Evolutionary conservation across 2,329 filamentous ascomycete genomes (phyloP), one percentile per base, ranked within the genome.

Genomic region (Aureobasidium pullulans): DNA sequence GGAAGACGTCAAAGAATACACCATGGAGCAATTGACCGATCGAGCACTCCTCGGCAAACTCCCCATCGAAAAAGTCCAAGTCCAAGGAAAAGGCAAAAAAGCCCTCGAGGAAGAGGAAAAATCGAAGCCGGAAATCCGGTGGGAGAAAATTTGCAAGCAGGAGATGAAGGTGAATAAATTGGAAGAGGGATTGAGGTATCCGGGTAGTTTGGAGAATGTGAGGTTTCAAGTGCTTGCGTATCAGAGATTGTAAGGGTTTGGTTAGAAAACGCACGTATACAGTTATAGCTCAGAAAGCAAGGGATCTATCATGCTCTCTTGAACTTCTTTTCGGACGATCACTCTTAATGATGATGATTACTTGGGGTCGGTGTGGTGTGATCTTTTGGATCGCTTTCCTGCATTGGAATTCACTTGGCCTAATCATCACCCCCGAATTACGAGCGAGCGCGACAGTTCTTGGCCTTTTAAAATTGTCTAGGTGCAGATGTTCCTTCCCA

Each of bases 131-230:
- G 19, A 10, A 7, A 29, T 13, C 10, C 37, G 23, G 9, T 59
- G 57, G 57, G 47, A 59, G 15, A 59, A 34, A 5, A 6, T 53
- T 9, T 40, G 47, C 9, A 4, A 31, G 6, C 39, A 59, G 16
- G 37, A 31, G 1, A 44, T 37, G 37, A 59, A n/a, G 19, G 6
- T 31, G 1, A 42, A 53, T 11, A 46, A 37, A 6, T 39, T 59
- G 32, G 57, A 59, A 13, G 57, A 59, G 3, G 46, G 39, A 8
- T 39, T 59, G 48, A 43, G 40, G 8, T 53, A 59, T 15, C 57
- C 37, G 9, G 47, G 39, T 5, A 50, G 56, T 37, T 15, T 59
- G 16, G 57, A 59, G 13, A 59, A 59, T n/a, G n/a, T 53, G 3
- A 43, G 8, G 32, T 59, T 29, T 19, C 57, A 59, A 40, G 10